A percentile compares a stretch with the other conserved stretches of the same genome.
These are phyloP conservation scores for Chytriomyces sp. DNA, from an alignment of 192 early-diverging fungal genomes.

Conservation along the genomic window DNA sequence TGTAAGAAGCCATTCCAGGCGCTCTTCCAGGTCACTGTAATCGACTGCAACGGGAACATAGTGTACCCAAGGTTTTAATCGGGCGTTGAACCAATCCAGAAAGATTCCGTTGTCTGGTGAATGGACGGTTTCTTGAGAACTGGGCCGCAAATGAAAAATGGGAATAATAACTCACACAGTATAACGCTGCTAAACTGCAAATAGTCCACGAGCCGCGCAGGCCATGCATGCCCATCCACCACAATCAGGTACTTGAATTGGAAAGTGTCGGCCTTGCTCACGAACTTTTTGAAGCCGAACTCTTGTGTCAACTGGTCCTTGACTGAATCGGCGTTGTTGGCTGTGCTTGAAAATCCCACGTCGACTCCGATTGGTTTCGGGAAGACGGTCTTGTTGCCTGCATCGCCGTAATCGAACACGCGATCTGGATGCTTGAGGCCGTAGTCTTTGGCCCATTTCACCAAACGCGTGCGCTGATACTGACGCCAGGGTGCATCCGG, in stretches of 20 bases:
- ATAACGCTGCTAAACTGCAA: not conserved
- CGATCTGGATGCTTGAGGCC: not conserved
- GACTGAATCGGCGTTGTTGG: not conserved
- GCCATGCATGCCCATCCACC: slow-evolving; percentile 7
- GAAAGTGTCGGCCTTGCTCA: not conserved
- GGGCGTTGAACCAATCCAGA: not conserved
- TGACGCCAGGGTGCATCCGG: not conserved
- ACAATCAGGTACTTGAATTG: slow-evolving; percentile 23
- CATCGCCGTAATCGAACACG: not conserved
- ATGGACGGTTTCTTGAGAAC: no score
- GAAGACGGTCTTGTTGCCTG: not conserved
- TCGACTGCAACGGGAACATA: slow-evolving; percentile 21
- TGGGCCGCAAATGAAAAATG: no score
- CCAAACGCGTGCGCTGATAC: not conserved
- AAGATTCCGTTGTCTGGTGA: slow-evolving; percentile 10
- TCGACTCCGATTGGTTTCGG: not conserved
- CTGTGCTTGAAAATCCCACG: not conserved
- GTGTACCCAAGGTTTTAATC: slow-evolving; percentile 23
- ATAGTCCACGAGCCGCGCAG: not conserved
- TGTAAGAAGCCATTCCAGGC: not conserved
- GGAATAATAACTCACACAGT: no score
- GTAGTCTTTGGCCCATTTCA: not conserved
- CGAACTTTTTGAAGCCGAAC: not conserved
- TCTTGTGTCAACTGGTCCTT: not conserved
- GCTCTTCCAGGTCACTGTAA: not conserved